Evolutionary conservation across 2,329 filamentous ascomycete genomes (phyloP), one percentile per base, ranked within the genome.

Genomic region (Cordyceps cicadae): DNA sequence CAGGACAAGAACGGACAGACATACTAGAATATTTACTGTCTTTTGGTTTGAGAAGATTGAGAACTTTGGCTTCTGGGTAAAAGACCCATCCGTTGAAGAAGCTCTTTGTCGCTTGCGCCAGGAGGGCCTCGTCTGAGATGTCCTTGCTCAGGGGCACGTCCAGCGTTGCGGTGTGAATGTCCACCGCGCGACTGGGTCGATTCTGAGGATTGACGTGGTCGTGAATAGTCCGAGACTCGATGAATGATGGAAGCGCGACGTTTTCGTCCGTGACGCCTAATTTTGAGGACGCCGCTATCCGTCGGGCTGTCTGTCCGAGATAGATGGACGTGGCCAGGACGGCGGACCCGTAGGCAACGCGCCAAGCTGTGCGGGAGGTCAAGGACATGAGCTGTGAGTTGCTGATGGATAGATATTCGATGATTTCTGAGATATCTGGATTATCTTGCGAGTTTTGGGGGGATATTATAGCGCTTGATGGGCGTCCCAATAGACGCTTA

Each of bases 61-160:
- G n/a, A 1, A 52, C 61, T 46, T 64, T 39, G 9, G 67, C 63
- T 54, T 73, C 71, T 0, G 66, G 68, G 0, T 62, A 64, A 45
- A 73, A 64, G 0, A 73, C 70, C 0, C 64, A 53, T 0, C 71
- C 71, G 5, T 69, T 70, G 53, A 72, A 72, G 32, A 69, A 73
- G 0, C 66, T 69, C 14, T 64, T 68, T 1, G 69, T 56, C 11
- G 72, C 71, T 1, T 63, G 65, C 0, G 71, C 67, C 26, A 73
- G 61, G 6, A 73, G 50, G 2, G 51, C 57, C 34, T 71, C 67
- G 41, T 73, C 70, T 1, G 67, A 63, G 1, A 68, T 12, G 19
- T 7, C 29, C 12, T 19, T 54, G 43, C 2, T 1, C 46, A 41
- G 19, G 64, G 61, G 7, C 14, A 71, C 57, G 1, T 67, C 53